Percentiles rank a stretch among this genome's conserved stretches.
These are phyloP conservation scores for Gracilariopsis chorda DNA, from an alignment of 23 red algal species.

Conservation along the genomic window DNA sequence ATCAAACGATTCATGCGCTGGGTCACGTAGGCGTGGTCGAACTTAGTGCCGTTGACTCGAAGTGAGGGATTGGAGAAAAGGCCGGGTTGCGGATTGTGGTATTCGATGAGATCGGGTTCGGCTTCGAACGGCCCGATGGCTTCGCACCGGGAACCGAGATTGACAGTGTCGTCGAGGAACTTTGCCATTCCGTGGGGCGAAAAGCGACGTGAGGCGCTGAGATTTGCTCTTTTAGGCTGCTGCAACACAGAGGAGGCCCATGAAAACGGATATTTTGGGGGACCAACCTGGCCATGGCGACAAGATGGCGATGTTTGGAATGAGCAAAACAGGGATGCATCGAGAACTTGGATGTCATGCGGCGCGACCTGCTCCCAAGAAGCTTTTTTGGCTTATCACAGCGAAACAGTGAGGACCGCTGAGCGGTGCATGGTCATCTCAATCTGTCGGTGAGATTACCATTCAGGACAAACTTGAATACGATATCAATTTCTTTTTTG, in stretches of 20 bases:
- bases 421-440: too few species aligned
- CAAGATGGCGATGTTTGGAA: too few species aligned
- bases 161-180: neutral
- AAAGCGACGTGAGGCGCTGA: neutral
- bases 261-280: too few species aligned
- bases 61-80: neutral
- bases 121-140: conserved; percentile 4
- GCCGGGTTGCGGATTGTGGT: neutral
- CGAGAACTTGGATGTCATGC: too few species aligned
- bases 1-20: conserved; percentile 1
- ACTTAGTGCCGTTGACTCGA: neutral
- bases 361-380: too few species aligned
- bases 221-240: neutral
- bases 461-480: too few species aligned
- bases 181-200: neutral
- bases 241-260: neutral
- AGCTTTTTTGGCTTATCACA: too few species aligned
- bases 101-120: neutral
- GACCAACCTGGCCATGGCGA: too few species aligned
- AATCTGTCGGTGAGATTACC: too few species aligned
- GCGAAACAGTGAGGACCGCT: too few species aligned
- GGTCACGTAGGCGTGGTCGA: neutral
- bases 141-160: conserved; percentile 3
- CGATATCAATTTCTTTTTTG: too few species aligned
- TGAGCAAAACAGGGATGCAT: too few species aligned